Evolutionary conservation across 768 basidiomycete genomes (phyloP), one percentile per base, ranked within the genome.

Genomic region (Mycena chlorophos): DNA sequence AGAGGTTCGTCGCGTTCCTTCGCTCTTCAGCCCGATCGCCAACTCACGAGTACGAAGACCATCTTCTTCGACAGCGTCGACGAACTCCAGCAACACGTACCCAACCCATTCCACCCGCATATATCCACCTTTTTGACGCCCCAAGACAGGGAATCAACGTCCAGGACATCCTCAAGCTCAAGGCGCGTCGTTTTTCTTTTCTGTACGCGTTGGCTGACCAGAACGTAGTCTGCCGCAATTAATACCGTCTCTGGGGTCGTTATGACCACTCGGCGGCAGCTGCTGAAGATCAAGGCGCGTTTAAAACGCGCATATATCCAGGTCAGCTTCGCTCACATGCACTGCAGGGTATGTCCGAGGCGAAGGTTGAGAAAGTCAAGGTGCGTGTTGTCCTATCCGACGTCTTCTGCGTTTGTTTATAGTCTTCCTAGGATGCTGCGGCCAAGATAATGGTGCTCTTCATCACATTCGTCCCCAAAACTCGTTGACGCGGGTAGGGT

Each of bases 281-380:
- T 98, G 68, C 74, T 94, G 54, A 98, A 97, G 69, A 95, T 98
- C 64, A 98, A 98, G 81, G 94, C 88, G 46, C 29, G 57, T 29
- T 57, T 56, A 39, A 13, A 19, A 27, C 42, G 56, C 56, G 59
- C 65, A 63, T 68, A 66, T 56, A 47, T 50, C 49, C 54, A 49
- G 34, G 31, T 57, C 28, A 23, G 51, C n/a, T 48, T 51, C 34
- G 51, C 55, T 42, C 19, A 48, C 45, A 45, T 55, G 19, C 56
- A 10, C 4, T 30, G 2, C 54, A 95, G 92, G 95, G 95, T 39
- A 87, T 96, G 81, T 94, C 94, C 3, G 95, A 97, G 64, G 90
- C 95, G 0, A 98, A 98, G 69, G 94, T 98, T 2, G 95, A 98
- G 66, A 98, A 98, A 70, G 91, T 98, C 65, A 96, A 96, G 77